phyloP scores from a whole-genome alignment of 495 filamentous ascomycete species.

The Penicillium nucicola region DNA sequence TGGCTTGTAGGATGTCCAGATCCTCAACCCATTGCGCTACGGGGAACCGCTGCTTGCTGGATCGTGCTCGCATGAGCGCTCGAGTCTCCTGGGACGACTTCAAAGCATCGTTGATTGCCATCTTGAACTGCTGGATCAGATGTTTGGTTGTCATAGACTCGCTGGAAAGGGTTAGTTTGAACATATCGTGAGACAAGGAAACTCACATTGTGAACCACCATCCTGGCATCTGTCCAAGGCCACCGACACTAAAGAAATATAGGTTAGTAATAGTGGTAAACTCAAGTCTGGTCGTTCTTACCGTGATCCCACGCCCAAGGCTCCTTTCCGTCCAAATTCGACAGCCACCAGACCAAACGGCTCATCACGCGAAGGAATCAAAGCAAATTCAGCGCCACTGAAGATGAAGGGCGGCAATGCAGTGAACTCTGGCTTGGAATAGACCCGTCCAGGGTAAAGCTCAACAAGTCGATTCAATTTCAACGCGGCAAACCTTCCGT shows the following conservation, averaged over 20 bases:
- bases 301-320: slow-evolving; percentile 65
- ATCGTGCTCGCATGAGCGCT: slow-evolving; percentile 68
- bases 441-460: slow-evolving; percentile 68
- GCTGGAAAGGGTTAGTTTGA: slow-evolving; percentile 3
- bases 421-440: slow-evolving; percentile 76
- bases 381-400: slow-evolving; percentile 75
- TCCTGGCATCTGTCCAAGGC: slow-evolving; percentile 74
- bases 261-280: neutral
- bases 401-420: slow-evolving; percentile 73
- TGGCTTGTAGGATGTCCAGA: slow-evolving; percentile 58
- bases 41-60: slow-evolving; percentile 72
- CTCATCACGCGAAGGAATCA: slow-evolving; percentile 77
- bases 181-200: neutral
- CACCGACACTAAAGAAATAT: slow-evolving; percentile 40
- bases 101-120: slow-evolving; percentile 65
- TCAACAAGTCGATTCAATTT: slow-evolving; percentile 70
- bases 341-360: slow-evolving; percentile 77
- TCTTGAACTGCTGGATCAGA: slow-evolving; percentile 66
- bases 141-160: slow-evolving; percentile 70
- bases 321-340: slow-evolving; percentile 76
- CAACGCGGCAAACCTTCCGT: slow-evolving; percentile 72
- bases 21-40: slow-evolving; percentile 65
- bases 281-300: neutral
- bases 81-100: slow-evolving; percentile 56
- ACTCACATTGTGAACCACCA: slow-evolving; percentile 59